These are phyloP conservation scores for Candida silvicultrix DNA, from an alignment of 805 yeast species.

Conservation along the genomic window DNA sequence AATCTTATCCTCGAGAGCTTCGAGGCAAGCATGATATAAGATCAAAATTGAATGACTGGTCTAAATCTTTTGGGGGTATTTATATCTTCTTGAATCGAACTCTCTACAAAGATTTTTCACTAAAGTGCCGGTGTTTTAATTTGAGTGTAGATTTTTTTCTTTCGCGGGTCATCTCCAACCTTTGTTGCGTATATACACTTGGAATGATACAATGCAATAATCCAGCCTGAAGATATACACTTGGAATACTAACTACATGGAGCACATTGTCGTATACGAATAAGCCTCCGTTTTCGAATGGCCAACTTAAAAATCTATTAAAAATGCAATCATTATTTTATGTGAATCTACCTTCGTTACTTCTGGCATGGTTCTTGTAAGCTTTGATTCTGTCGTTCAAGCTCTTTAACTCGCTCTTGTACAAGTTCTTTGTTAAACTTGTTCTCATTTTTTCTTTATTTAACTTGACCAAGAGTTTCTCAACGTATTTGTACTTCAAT, in stretches of 20 bases:
- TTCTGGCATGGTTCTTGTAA: neutral
- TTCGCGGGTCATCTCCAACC: neutral
- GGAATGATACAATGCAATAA: too few species aligned
- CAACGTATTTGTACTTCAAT: slow-evolving; percentile 12
- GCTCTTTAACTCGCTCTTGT: slow-evolving; percentile 2
- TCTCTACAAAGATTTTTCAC: neutral
- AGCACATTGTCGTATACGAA: too few species aligned
- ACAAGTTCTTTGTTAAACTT: slow-evolving; percentile 9
- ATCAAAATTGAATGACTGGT: too few species aligned
- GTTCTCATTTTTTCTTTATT: slow-evolving; percentile 11
- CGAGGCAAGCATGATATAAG: neutral
- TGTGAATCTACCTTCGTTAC: neutral
- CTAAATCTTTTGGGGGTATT: neutral
- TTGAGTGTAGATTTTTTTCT: neutral
- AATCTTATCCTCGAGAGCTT: neutral
- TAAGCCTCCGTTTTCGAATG: too few species aligned
- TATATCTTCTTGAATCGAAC: neutral
- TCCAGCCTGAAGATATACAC: too few species aligned
- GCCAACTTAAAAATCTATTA: too few species aligned
- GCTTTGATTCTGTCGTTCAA: neutral
- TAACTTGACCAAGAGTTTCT: slow-evolving; percentile 15
- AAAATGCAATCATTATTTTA: neutral
- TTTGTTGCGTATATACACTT: too few species aligned
- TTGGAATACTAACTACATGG: too few species aligned
- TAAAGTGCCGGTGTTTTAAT: neutral